Evolutionary conservation across 1,139 yeast species (phyloP), one percentile per base, ranked within the genome.

Genomic region (Hemisphaericaspora xylofermentans): DNA sequence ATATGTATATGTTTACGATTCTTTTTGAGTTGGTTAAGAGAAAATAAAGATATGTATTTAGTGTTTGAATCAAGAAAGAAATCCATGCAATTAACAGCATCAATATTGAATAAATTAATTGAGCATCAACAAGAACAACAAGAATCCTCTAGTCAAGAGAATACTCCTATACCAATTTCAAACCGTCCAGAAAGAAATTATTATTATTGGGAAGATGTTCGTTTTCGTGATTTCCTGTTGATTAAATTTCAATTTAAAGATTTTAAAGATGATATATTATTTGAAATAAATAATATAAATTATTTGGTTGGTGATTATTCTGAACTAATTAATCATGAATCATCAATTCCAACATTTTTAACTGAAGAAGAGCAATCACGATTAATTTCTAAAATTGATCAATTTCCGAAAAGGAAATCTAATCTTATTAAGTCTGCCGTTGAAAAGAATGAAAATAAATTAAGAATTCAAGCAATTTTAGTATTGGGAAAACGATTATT

Each of bases 201-300:
- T 47, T 76, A 74, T 43, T 84, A 82, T 52, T 60, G 66, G 33
- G 93, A 84, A 51, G 94, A 85, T 61, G 78, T 83, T 8, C 61
- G 71, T 13, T 64, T 82, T 46, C 77, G 78, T 46, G 89, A 82
- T 44, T 82, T 80, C 50, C 64, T 67, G 39, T 71, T 82, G 3
- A 66, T 84, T 22, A 74, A 71, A 30, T 74, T 64, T 50, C 74
- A 74, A 44, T 67, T 83, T 44, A 71, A 71, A 41, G 89, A 82
- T 55, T 84, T 83, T 52, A 70, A 80, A 48, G 88, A 82, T 53
- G 68, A 68, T 15, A 66, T 60, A 40, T 53, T 71, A 36, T 71
- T 70, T 46, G 47, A 48, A 21, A 47, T 63, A n/a, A 54, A 56
- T 31, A 60, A 68, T 43, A 54, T 60, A 29, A 55, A 68, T 43